Percentiles rank a stretch among this genome's conserved stretches.
Conservation (phyloP, 139 green algal species). For the Coccomyxa sp. region DNA sequence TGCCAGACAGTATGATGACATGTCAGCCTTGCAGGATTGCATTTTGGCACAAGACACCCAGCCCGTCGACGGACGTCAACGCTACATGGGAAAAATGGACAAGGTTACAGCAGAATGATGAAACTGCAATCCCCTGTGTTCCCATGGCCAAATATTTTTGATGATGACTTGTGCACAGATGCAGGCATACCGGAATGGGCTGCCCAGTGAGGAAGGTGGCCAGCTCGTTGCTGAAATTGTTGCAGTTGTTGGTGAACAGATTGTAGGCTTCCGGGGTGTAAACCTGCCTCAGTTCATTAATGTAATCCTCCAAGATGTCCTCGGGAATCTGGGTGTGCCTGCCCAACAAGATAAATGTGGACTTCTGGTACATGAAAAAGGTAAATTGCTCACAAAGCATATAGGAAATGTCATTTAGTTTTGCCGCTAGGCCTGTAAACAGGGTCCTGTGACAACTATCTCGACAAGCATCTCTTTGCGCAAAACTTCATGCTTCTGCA, state of each 20-base stretch:
- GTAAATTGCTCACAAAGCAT: neutral
- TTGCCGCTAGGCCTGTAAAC: neutral
- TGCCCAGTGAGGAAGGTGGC: slow-evolving; percentile 50
- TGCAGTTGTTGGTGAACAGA: slow-evolving; percentile 75
- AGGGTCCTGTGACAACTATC: neutral
- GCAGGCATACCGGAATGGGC: slow-evolving; percentile 19
- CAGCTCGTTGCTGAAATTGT: slow-evolving; percentile 69
- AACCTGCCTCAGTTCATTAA: slow-evolving; percentile 22
- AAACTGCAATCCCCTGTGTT: no score
- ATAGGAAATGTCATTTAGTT: no score
- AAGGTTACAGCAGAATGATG: no score
- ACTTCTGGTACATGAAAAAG: neutral
- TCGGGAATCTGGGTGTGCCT: slow-evolving; percentile 34
- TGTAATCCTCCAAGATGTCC: slow-evolving; percentile 31
- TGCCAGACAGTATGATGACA: no score
- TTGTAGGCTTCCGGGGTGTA: slow-evolving; percentile 48
- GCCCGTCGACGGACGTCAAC: no score
- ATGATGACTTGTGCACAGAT: no score
- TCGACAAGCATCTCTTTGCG: neutral
- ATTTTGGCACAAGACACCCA: no score
- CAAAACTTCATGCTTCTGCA: no score
- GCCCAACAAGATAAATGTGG: neutral
- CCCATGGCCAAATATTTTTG: no score
- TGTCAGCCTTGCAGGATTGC: no score
- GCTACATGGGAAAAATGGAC: no score